Base-by-base conservation (phyloP, 176 grass and related monocot species). In the Panicum miliaceum region DNA sequence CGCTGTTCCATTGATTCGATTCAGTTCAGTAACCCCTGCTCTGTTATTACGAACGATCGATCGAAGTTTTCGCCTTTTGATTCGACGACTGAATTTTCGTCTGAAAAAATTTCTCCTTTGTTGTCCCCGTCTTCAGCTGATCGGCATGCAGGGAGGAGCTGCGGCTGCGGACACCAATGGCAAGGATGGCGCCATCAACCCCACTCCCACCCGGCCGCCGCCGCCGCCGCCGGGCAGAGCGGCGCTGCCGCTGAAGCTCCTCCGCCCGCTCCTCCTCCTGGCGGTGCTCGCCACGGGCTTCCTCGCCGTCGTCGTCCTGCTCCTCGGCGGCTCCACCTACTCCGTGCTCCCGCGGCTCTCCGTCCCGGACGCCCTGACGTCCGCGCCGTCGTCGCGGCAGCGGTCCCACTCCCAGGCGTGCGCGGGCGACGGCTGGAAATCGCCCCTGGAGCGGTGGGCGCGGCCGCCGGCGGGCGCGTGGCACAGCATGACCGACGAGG, bases 401-500 rank as follows among this genome's bases (percentile, higher is more conserved):
- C 68, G 47, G 40, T 7, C 22, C 36, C 1, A 1, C 9, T 9
- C 10, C 18, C 25, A 8, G 42, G 1, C 67, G 12, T 80, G 81
- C 47, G 37, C 12, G 51, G 4, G 53, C 18, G 0, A n/a, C n/a
- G 15, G 15, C 20, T 14, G 25, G 11, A n/a, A 6, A 4, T 12
- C 9, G 66, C 38, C 67, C 18, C 25, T 82, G 65, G 57, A 71
- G 11, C 84, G 84, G 79, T 86, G 79, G 88, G 20, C 4, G 66
- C 84, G 73, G 6, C 37, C 79, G 1, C 59, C 90, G 47, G 13
- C 86, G 26, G 86, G 80, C 73, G 54, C 82, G 79, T 88, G 85
- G 89, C 90, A 98, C 87, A 86, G 83, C 83, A 90, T 98, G 95
- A 91, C 37, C 22, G 95, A 98, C 40, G 95, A 94, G 32, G 90